phyloP scores from a whole-genome alignment of 495 filamentous ascomycete genomes.

The Cetradonia linearis region DNA sequence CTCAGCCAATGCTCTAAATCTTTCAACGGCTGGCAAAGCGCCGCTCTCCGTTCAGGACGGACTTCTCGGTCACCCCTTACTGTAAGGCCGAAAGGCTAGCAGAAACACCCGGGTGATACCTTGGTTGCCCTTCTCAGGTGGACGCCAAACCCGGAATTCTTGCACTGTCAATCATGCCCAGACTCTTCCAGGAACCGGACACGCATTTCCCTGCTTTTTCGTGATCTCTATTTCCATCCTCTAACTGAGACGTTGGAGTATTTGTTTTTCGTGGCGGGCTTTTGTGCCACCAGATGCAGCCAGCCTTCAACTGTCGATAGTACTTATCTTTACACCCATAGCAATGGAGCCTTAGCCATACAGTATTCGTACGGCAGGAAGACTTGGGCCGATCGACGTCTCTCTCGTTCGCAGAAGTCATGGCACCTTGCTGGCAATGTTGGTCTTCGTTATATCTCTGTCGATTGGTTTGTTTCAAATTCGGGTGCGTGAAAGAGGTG shows the following conservation, averaged over 20 bases:
- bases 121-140: background rate
- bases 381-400: too few species aligned
- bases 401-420: background rate
- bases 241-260: background rate
- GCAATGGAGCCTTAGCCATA: background rate
- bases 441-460: background rate
- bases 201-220: background rate
- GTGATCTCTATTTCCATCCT: background rate
- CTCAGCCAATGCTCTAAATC: background rate
- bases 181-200: background rate
- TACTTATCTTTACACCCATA: background rate
- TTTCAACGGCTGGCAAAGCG: background rate
- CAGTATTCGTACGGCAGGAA: background rate
- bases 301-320: too few species aligned
- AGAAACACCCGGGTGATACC: background rate
- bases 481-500: background rate
- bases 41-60: background rate
- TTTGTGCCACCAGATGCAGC: background rate
- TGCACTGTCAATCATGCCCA: background rate
- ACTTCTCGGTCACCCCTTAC: background rate
- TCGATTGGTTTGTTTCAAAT: background rate
- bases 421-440: background rate
- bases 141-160: background rate
- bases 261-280: background rate
- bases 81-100: background rate